Evolutionary conservation across 768 basidiomycete species (phyloP).

Genomic region (Rhodotorula taiwanensis): DNA sequence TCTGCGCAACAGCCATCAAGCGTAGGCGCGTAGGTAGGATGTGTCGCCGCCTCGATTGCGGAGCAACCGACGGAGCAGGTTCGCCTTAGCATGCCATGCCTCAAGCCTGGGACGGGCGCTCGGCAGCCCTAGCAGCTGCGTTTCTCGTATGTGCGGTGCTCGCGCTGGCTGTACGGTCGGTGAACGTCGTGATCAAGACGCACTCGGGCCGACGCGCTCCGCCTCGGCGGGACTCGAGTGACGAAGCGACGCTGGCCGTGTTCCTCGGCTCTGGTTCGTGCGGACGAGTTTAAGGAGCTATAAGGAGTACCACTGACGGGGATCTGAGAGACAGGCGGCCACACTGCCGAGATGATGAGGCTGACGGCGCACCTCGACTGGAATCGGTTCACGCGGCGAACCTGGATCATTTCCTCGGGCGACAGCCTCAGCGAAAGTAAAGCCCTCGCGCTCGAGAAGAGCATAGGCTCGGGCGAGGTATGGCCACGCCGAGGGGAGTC

Average conservation of each 20-base stretch:
- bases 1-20: no score
- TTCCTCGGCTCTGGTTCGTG: constrained; percentile 82
- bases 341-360: constrained; percentile 77
- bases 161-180: neutral
- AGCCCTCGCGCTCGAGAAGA: constrained; percentile 58
- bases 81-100: neutral
- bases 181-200: neutral
- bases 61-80: no score
- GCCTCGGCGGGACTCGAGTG: neutral
- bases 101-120: neutral
- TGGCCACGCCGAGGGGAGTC: neutral
- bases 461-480: constrained; percentile 19
- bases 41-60: no score
- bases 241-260: constrained; percentile 54
- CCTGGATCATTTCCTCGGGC: constrained; percentile 73
- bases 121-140: neutral
- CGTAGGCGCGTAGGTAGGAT: no score
- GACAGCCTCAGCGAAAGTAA: constrained; percentile 71
- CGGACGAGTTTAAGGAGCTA: no score
- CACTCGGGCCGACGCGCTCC: neutral
- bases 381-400: constrained; percentile 63
- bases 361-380: constrained; percentile 63
- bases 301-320: constrained; percentile 21
- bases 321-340: constrained; percentile 61
- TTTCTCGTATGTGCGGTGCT: neutral